Conservation (phyloP, 768 basidiomycete genomes). For the Podaxis sp. region DNA sequence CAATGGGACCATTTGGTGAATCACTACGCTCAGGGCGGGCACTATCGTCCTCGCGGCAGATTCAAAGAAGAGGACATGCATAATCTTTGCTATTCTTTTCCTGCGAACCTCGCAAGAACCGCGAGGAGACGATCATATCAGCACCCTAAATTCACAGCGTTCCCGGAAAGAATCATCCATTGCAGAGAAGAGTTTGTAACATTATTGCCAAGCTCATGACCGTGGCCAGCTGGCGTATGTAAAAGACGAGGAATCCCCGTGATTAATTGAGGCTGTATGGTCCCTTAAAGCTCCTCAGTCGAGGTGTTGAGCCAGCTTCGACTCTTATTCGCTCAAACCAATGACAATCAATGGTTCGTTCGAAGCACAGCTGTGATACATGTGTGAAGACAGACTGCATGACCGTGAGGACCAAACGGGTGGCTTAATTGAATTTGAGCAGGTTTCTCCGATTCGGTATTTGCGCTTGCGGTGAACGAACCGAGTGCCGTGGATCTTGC, state of each 20-base stretch:
- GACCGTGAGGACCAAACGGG: not conserved
- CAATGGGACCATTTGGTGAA: constrained; percentile 8
- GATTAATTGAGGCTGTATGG: not conserved
- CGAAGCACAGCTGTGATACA: not conserved
- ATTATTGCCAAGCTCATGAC: not conserved
- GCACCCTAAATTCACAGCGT: not conserved
- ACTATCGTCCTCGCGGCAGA: not conserved
- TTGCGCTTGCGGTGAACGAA: not conserved
- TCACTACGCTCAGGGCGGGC: not conserved
- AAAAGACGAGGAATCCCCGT: not conserved
- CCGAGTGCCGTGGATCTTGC: not conserved
- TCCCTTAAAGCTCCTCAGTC: not conserved
- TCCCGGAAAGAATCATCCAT: not conserved
- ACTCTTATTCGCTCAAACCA: not conserved
- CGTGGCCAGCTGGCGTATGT: not conserved
- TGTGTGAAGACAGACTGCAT: not conserved
- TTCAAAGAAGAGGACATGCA: not conserved
- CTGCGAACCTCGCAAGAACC: not conserved
- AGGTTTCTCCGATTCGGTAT: constrained; percentile 9
- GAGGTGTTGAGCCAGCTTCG: not conserved
- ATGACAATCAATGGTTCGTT: not conserved
- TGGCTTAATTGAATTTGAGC: not conserved
- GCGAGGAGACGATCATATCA: not conserved
- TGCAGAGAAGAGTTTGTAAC: not conserved
- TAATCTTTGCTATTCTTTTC: not conserved